Conservation (phyloP, 176 grass and related monocot species). For the maize (Zea mays) region DNA sequence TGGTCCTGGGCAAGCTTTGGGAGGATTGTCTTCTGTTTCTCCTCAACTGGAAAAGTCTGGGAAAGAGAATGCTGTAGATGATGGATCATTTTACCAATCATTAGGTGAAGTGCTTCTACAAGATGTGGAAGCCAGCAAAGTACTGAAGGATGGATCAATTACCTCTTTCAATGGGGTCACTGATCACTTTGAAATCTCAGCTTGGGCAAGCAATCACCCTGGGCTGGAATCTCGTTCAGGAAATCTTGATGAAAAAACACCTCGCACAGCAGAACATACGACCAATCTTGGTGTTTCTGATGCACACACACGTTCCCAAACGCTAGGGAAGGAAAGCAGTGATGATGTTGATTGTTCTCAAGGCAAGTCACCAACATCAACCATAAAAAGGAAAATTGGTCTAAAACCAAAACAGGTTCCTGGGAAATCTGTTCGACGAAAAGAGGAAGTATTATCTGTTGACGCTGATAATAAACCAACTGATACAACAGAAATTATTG, state of each 20-base stretch:
- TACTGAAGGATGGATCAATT: conserved; percentile 38
- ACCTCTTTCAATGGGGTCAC: conserved; percentile 38
- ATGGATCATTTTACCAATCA: conserved; percentile 21
- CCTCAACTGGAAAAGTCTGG: conserved; percentile 32
- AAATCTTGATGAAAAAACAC: conserved; percentile 39
- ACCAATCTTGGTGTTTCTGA: conserved; percentile 45
- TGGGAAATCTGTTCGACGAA: conserved; percentile 41
- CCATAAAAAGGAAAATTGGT: conserved; percentile 44
- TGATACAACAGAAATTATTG: conserved; percentile 37
- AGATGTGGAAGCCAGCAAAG: conserved; percentile 32
- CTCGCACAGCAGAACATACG: conserved; percentile 30
- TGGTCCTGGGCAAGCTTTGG: conserved; percentile 16
- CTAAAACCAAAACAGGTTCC: conserved; percentile 41
- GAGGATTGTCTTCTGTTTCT: conserved; percentile 27
- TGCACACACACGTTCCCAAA: conserved; percentile 45
- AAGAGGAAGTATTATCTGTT: conserved; percentile 31
- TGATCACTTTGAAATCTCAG: conserved; percentile 42
- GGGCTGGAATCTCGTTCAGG: conserved; percentile 52
- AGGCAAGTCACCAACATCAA: conserved; percentile 27
- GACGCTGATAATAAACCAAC: conserved; percentile 36
- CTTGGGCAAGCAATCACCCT: conserved; percentile 32
- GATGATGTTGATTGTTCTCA: conserved; percentile 40
- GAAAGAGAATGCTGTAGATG: conserved; percentile 39
- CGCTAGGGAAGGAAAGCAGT: conserved; percentile 43
- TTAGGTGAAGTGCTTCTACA: conserved; percentile 37